Conservation (phyloP, 306 rosid species). For the Argentina anserina region DNA sequence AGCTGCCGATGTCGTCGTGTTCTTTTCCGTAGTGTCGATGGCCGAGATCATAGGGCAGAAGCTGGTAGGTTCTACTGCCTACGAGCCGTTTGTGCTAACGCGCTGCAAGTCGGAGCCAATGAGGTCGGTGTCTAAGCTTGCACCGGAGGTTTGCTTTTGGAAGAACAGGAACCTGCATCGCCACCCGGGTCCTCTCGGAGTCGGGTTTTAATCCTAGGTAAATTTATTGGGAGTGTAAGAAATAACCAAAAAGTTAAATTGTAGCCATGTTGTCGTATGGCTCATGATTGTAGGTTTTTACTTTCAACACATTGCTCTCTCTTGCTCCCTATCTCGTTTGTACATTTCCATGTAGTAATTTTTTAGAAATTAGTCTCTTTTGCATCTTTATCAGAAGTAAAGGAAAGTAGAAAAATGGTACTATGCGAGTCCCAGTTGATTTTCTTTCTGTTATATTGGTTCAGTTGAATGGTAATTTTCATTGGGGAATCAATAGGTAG, state of each 20-base stretch:
- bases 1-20: constrained; percentile 79
- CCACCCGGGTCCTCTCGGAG: constrained; percentile 57
- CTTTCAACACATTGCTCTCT: constrained; percentile 15
- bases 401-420: background rate
- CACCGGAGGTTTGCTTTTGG: constrained; percentile 79
- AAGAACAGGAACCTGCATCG: constrained; percentile 70
- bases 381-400: background rate
- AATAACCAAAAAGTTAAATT: background rate
- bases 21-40: constrained; percentile 67
- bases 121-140: constrained; percentile 60
- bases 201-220: constrained; percentile 51
- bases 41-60: constrained; percentile 75
- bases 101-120: constrained; percentile 97
- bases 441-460: background rate
- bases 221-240: constrained; percentile 1
- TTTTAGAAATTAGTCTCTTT: constrained; percentile 20
- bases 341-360: constrained; percentile 31
- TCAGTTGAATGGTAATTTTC: background rate
- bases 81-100: constrained; percentile 81
- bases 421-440: background rate
- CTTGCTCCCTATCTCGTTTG: constrained; percentile 30
- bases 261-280: constrained; percentile 13
- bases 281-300: constrained; percentile 20
- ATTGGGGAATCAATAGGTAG: background rate
- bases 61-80: constrained; percentile 53